Conservation (phyloP, 768 basidiomycete genomes). For the Leccinum longicurvipes region DNA sequence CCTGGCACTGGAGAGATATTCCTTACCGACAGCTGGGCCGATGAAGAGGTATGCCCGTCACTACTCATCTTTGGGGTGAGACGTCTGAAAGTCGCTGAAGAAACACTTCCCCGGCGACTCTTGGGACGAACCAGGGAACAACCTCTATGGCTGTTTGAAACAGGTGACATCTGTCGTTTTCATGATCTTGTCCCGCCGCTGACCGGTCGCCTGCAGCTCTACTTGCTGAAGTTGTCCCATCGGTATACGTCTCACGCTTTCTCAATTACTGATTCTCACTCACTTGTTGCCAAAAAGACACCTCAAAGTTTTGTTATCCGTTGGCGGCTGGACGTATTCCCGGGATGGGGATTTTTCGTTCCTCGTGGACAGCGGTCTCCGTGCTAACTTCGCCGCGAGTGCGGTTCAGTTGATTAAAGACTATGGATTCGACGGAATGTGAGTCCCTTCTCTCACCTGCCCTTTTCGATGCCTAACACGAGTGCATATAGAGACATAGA, state of each 20-base stretch:
- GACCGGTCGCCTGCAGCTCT: slow-evolving; percentile 26
- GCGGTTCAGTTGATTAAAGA: slow-evolving; percentile 67
- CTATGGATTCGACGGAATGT: slow-evolving; percentile 82
- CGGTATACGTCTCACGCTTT: slow-evolving; percentile 29
- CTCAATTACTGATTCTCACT: not conserved
- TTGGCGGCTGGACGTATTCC: slow-evolving; percentile 70
- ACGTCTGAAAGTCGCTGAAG: slow-evolving; percentile 32
- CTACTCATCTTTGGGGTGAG: not conserved
- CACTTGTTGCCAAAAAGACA: slow-evolving; percentile 28
- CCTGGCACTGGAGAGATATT: slow-evolving; percentile 56
- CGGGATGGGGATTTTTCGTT: slow-evolving; percentile 67
- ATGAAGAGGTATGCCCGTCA: slow-evolving; percentile 48
- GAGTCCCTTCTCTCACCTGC: slow-evolving; percentile 14
- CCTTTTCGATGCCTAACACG: not conserved
- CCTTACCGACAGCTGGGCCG: slow-evolving; percentile 73
- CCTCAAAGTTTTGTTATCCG: slow-evolving; percentile 49
- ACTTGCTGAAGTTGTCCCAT: slow-evolving; percentile 57
- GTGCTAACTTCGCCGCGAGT: slow-evolving; percentile 54
- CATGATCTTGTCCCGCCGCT: not conserved
- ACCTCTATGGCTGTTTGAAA: slow-evolving; percentile 79
- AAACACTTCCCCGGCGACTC: slow-evolving; percentile 72
- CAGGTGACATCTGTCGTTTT: slow-evolving; percentile 44
- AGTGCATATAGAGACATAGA: slow-evolving; percentile 60
- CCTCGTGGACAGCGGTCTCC: slow-evolving; percentile 47
- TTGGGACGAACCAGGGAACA: slow-evolving; percentile 73